Evolutionary conservation across 2,329 filamentous ascomycete genomes (phyloP).

Genomic region (Colletotrichum sp.): DNA sequence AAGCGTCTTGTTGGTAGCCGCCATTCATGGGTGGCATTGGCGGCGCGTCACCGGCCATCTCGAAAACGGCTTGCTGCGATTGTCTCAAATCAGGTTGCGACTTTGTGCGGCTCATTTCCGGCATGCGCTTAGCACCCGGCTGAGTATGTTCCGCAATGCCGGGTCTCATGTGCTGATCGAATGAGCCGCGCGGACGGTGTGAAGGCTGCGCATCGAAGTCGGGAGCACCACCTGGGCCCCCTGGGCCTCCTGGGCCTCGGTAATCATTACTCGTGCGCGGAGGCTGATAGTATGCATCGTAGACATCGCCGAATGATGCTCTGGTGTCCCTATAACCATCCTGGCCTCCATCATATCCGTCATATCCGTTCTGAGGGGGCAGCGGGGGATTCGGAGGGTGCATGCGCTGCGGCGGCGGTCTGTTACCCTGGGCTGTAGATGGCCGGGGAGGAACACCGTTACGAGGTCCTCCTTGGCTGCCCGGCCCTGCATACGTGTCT

Average conservation of each 20-base stretch:
- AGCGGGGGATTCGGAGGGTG: slow-evolving; percentile 52
- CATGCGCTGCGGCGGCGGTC: slow-evolving; percentile 57
- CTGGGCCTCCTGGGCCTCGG: not conserved
- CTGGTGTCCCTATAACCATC: slow-evolving; percentile 34
- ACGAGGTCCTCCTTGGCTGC: slow-evolving; percentile 36
- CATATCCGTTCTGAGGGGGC: slow-evolving; percentile 30
- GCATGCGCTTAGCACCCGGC: slow-evolving; percentile 53
- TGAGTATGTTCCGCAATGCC: slow-evolving; percentile 45
- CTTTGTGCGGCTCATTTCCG: slow-evolving; percentile 63
- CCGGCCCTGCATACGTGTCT: slow-evolving; percentile 34
- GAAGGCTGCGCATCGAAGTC: slow-evolving; percentile 44
- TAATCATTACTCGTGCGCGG: slow-evolving; percentile 27
- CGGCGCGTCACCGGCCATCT: slow-evolving; percentile 71
- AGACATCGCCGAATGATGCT: slow-evolving; percentile 25
- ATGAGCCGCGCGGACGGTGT: slow-evolving; percentile 40
- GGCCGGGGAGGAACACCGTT: slow-evolving; percentile 56
- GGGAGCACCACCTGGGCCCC: slow-evolving; percentile 27
- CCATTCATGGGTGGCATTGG: slow-evolving; percentile 53
- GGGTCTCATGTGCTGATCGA: slow-evolving; percentile 53
- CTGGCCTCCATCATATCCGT: slow-evolving; percentile 33
- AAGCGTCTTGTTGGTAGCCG: slow-evolving; percentile 21
- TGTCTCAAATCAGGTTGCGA: slow-evolving; percentile 72
- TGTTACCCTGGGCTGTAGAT: slow-evolving; percentile 58
- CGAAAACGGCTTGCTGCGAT: slow-evolving; percentile 72
- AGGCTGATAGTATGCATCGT: slow-evolving; percentile 27